Evolutionary conservation across 192 early-diverging fungal genomes (phyloP).

Genomic region (Podila epigama): DNA sequence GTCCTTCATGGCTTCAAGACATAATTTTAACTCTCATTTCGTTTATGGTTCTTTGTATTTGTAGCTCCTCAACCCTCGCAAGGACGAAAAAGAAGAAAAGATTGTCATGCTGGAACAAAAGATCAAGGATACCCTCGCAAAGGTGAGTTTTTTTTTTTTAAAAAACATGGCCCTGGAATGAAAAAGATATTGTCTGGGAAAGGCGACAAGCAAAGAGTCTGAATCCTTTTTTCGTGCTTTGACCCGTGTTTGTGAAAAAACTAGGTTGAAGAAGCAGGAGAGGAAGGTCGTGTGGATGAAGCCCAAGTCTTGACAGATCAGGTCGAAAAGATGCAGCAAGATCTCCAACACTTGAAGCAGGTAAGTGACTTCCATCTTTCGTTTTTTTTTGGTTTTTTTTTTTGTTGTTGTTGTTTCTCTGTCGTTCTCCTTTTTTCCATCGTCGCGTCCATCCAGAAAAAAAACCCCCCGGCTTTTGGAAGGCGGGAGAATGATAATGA

Average conservation of each 20-base stretch:
- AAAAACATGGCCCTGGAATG: background rate
- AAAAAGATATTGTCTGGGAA: background rate
- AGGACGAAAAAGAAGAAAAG: conserved; percentile 83
- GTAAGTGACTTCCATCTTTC: no score
- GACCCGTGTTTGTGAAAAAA: background rate
- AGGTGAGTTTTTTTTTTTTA: conserved; percentile 39
- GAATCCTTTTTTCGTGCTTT: background rate
- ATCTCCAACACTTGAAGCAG: conserved; percentile 50
- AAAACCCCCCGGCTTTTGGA: no score
- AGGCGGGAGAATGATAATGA: no score
- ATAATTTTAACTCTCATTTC: background rate
- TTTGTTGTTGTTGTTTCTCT: no score
- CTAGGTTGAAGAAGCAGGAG: conserved; percentile 75
- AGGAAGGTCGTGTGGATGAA: conserved; percentile 77
- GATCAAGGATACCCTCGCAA: conserved; percentile 69
- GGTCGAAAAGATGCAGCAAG: conserved; percentile 73
- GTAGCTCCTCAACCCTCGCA: conserved; percentile 64
- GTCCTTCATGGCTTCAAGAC: no score
- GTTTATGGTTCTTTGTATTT: background rate
- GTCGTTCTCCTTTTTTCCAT: no score
- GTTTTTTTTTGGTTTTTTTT: no score
- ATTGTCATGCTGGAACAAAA: conserved; percentile 84
- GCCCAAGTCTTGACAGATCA: conserved; percentile 68
- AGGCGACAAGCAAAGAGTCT: background rate
- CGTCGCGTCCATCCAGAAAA: no score